Percentiles rank a stretch among this genome's conserved stretches.
Evolutionary conservation across 2,329 filamentous ascomycete species (phyloP).

Genomic region (Monosporascus sp.): DNA sequence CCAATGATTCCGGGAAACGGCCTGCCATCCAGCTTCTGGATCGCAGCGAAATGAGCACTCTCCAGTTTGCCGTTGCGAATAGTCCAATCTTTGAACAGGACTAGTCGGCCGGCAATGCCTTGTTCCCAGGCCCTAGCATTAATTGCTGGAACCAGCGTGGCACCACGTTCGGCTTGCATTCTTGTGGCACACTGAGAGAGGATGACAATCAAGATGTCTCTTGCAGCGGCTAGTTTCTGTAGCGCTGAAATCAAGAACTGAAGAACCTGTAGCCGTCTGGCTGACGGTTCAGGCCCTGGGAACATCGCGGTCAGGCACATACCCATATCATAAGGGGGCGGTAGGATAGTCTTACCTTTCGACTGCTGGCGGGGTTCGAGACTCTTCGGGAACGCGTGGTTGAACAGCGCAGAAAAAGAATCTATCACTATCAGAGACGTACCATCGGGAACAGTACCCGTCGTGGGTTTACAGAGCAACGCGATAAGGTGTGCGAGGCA

Average conservation of each 20-base stretch:
- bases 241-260: conserved; percentile 65
- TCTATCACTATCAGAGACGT: conserved; percentile 73
- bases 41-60: conserved; percentile 53
- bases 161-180: conserved; percentile 60
- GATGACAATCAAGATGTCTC: conserved; percentile 67
- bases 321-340: not conserved
- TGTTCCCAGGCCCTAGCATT: conserved; percentile 76
- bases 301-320: conserved; percentile 4
- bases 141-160: conserved; percentile 69
- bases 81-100: conserved; percentile 74
- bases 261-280: conserved; percentile 46
- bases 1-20: conserved; percentile 33
- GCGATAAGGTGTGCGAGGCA: conserved; percentile 71
- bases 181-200: conserved; percentile 80
- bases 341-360: conserved; percentile 36
- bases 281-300: conserved; percentile 31
- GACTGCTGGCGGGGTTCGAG: conserved; percentile 32
- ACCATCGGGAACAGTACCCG: conserved; percentile 53
- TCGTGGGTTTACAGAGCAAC: conserved; percentile 63
- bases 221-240: conserved; percentile 68
- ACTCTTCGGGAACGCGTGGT: conserved; percentile 66
- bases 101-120: conserved; percentile 66
- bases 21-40: conserved; percentile 61
- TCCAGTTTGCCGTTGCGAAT: conserved; percentile 41
- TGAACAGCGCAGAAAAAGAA: conserved; percentile 70